These are phyloP conservation scores for Pythium diclinum DNA, from an alignment of 352 stramenopile species.

Conservation along the genomic window DNA sequence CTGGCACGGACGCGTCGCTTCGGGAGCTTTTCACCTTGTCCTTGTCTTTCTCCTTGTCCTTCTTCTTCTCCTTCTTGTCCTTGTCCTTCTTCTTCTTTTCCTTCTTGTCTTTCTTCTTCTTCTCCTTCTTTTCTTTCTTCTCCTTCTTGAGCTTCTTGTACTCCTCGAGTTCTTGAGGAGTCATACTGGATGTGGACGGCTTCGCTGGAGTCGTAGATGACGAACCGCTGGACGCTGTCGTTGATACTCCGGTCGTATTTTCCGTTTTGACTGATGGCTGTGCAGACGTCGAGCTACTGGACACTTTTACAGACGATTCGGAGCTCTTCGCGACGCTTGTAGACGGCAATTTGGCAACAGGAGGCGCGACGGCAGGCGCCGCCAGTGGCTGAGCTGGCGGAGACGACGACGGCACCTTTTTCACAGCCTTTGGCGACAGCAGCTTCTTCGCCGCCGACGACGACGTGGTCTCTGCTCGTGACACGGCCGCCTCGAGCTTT, in stretches of 20 bases:
- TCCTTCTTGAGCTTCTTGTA: conserved; percentile 31
- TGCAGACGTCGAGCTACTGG: neutral
- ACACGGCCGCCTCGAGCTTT: conserved; percentile 10
- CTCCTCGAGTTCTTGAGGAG: conserved; percentile 19
- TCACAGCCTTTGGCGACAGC: neutral
- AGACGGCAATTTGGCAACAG: neutral
- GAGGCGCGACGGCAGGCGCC: neutral
- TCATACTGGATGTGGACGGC: conserved; percentile 14
- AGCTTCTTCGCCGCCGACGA: neutral
- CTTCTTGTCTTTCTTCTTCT: conserved; percentile 69
- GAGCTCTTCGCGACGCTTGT: neutral
- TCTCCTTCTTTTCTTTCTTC: conserved; percentile 63
- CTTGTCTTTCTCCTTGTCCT: conserved; percentile 29
- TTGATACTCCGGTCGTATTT: conserved; percentile 3
- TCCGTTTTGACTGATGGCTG: conserved; percentile 1
- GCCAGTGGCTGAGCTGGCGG: neutral
- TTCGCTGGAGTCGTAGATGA: conserved; percentile 10
- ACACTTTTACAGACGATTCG: conserved; percentile 3
- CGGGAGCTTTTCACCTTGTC: neutral
- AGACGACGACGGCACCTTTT: neutral
- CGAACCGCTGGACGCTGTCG: neutral
- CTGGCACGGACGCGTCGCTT: neutral
- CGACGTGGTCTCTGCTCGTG: neutral
- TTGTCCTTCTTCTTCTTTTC: conserved; percentile 61
- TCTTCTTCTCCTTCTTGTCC: conserved; percentile 49